phyloP scores from a whole-genome alignment of 495 filamentous ascomycete species.

The Lindgomyces ingoldianus region DNA sequence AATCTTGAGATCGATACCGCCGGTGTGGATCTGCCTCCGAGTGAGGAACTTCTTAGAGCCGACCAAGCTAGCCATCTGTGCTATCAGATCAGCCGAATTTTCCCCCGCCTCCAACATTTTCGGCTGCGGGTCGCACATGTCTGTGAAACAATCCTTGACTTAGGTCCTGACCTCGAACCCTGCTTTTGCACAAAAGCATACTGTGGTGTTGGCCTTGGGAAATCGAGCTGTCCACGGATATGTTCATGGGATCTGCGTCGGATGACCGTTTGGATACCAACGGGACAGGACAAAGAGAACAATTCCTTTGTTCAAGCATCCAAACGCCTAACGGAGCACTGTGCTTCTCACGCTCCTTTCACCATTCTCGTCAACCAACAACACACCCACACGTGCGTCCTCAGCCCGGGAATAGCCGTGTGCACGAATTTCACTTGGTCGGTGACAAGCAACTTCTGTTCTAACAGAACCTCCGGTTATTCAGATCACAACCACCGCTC shows the following conservation, averaged over 20 bases:
- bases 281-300: background rate
- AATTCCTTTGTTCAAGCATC: background rate
- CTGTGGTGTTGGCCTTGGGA: background rate
- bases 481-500: background rate
- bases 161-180: background rate
- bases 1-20: conserved; percentile 25
- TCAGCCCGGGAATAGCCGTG: background rate
- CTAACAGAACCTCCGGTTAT: background rate
- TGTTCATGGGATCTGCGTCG: background rate
- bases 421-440: background rate
- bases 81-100: conserved; percentile 12
- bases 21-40: conserved; percentile 7
- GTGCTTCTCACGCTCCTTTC: background rate
- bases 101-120: conserved; percentile 9
- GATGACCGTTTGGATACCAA: background rate
- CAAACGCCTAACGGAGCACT: background rate
- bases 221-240: background rate
- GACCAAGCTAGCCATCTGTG: conserved; percentile 1
- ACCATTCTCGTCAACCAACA: background rate
- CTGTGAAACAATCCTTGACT: conserved; percentile 3
- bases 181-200: background rate
- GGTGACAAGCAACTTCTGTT: background rate
- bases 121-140: conserved; percentile 17
- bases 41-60: background rate
- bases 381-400: background rate